phyloP scores from a whole-genome alignment of 495 filamentous ascomycete genomes.

The Pyronema omphalodes region DNA sequence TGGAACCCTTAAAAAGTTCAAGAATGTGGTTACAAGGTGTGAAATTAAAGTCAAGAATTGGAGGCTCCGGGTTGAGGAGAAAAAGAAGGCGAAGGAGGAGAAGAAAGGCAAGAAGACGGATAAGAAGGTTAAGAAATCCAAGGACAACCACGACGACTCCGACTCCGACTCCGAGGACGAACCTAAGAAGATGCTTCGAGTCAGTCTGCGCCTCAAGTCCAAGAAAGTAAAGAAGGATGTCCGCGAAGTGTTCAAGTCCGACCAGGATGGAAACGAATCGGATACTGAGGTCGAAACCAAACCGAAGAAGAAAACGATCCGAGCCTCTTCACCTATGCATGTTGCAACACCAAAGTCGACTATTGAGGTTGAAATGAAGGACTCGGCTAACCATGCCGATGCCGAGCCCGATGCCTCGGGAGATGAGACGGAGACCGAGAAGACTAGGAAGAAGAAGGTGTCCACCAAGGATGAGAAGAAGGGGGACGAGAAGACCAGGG shows the following conservation, averaged over 20 bases:
- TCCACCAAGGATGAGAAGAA: background rate
- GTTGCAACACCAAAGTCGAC: background rate
- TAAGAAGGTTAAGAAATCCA: background rate
- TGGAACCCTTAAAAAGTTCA: constrained; percentile 13
- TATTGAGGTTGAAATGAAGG: background rate
- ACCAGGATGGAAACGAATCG: background rate
- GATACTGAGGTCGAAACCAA: background rate
- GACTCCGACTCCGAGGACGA: constrained; percentile 1
- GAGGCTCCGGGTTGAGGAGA: constrained; percentile 19
- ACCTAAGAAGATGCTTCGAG: background rate
- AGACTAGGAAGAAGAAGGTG: constrained; percentile 2
- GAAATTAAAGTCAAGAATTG: constrained; percentile 23
- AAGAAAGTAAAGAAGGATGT: background rate
- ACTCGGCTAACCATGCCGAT: background rate
- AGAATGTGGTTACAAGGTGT: constrained; percentile 18
- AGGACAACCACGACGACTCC: background rate
- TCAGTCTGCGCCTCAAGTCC: background rate
- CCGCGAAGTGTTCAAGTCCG: background rate
- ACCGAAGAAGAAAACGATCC: background rate
- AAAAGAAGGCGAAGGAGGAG: constrained; percentile 6
- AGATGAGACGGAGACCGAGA: background rate
- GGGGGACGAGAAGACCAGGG: constrained; percentile 11
- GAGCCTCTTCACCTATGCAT: background rate
- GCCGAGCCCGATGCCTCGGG: constrained; percentile 9
- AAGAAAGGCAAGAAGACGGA: background rate